A percentile compares a stretch with the other conserved stretches of the same genome.
Conservation (phyloP, 163 green algal species). For the Scenedesmus sp. region DNA sequence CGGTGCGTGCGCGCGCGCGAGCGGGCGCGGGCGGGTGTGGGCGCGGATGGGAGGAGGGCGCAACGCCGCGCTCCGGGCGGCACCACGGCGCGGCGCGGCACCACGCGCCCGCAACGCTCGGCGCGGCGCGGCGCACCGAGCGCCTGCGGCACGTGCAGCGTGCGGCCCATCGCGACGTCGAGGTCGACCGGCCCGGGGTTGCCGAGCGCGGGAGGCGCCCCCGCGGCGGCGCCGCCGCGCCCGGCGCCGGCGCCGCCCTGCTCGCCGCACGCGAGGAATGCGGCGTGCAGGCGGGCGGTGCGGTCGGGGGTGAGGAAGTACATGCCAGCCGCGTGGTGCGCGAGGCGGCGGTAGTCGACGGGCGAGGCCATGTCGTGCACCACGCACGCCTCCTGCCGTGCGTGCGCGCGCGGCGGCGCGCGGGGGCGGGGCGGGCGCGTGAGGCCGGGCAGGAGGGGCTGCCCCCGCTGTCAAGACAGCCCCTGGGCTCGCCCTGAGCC, state of each 20-base stretch:
- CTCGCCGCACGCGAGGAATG: slow-evolving; percentile 63
- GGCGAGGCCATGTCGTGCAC: slow-evolving; percentile 89
- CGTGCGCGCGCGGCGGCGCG: slow-evolving; percentile 58
- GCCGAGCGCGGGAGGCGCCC: neutral
- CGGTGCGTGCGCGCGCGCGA: no score
- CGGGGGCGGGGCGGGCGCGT: no score
- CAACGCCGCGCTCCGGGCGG: no score
- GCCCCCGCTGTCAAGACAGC: no score
- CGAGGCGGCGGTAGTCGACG: slow-evolving; percentile 90
- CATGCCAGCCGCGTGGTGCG: slow-evolving; percentile 72
- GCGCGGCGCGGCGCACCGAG: slow-evolving; percentile 51
- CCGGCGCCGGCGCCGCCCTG: neutral
- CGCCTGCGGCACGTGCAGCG: slow-evolving; percentile 70
- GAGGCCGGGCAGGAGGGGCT: no score
- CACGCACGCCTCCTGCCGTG: slow-evolving; percentile 72
- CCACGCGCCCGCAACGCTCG: no score
- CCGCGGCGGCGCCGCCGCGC: neutral
- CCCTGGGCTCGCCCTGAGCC: no score
- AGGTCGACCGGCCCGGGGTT: slow-evolving; percentile 48
- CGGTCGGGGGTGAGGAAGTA: slow-evolving; percentile 70
- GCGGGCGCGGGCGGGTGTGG: no score
- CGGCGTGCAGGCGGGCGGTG: slow-evolving; percentile 61
- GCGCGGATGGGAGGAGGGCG: no score
- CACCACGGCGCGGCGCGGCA: neutral
- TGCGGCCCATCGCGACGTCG: slow-evolving; percentile 88